Conservation (phyloP, 257 asterid genomes). For the Prunella vulgaris region DNA sequence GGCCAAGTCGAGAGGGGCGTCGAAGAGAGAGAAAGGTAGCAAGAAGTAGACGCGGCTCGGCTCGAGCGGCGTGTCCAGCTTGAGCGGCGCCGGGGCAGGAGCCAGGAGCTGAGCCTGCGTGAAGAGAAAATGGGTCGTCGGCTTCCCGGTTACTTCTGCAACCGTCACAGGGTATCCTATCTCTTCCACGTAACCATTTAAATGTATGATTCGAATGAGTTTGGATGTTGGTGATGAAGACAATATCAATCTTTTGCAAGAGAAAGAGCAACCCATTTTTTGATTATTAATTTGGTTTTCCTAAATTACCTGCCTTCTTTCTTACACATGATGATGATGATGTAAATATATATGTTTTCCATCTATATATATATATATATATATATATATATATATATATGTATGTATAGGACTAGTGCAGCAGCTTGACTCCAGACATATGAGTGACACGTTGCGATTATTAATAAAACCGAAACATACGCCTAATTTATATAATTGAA, state of each 20-base stretch:
- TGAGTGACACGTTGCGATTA: too few species aligned
- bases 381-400: too few species aligned
- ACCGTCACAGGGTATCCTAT: slow-evolving; percentile 40
- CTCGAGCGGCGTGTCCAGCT: slow-evolving; percentile 29
- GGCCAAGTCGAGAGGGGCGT: slow-evolving; percentile 44
- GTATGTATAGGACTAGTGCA: too few species aligned
- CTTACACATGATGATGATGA: too few species aligned
- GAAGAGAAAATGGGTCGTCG: slow-evolving; percentile 36
- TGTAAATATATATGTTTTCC: neutral
- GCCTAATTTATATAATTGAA: too few species aligned
- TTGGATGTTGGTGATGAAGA: slow-evolving; percentile 12
- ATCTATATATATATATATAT: too few species aligned
- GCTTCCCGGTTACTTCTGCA: slow-evolving; percentile 36
- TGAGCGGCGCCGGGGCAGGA: slow-evolving; percentile 37
- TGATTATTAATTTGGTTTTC: neutral
- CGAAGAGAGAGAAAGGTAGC: slow-evolving; percentile 45
- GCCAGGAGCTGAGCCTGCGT: slow-evolving; percentile 46
- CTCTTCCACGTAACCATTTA: slow-evolving; percentile 43
- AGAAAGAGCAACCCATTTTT: slow-evolving; percentile 34
- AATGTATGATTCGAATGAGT: slow-evolving; percentile 34
- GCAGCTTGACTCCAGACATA: neutral
- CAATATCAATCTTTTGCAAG: slow-evolving; percentile 24
- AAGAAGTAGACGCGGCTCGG: slow-evolving; percentile 42
- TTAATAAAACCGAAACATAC: too few species aligned
- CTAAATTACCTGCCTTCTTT: neutral